Evolutionary conservation across 2,329 filamentous ascomycete genomes (phyloP).

Genomic region (Epichloe sylvatica): DNA sequence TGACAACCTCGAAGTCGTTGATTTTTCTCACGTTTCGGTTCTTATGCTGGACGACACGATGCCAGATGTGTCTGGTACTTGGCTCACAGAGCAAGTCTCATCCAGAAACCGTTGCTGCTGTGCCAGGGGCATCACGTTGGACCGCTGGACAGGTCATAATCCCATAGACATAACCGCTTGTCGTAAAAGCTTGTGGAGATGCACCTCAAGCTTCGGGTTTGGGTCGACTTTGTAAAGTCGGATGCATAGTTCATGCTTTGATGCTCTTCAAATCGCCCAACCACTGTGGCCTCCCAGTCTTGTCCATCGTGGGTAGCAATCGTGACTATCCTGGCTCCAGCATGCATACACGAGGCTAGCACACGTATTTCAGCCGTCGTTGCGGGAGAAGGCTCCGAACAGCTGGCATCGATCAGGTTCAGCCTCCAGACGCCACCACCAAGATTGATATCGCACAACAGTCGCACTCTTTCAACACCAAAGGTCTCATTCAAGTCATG

Average conservation of each 20-base stretch:
- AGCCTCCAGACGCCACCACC: conserved; percentile 81
- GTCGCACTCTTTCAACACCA: conserved; percentile 27
- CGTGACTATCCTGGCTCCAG: conserved; percentile 55
- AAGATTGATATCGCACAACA: conserved; percentile 52
- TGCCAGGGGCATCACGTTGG: neutral
- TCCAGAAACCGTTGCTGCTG: neutral
- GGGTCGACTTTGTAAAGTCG: conserved; percentile 41
- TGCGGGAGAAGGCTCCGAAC: conserved; percentile 7
- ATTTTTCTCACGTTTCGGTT: no score
- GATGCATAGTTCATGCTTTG: conserved; percentile 92
- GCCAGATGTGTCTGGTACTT: neutral
- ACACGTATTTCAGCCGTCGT: conserved; percentile 30
- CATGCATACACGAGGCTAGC: conserved; percentile 91
- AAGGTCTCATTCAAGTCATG: conserved; percentile 27
- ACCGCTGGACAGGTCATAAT: conserved; percentile 11
- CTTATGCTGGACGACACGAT: neutral
- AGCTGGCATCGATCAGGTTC: conserved; percentile 38
- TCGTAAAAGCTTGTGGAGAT: conserved; percentile 71
- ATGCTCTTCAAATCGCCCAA: conserved; percentile 69
- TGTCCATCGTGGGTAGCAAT: conserved; percentile 23
- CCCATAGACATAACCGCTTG: conserved; percentile 55
- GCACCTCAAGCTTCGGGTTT: conserved; percentile 25
- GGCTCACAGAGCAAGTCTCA: neutral
- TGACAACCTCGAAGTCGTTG: no score
- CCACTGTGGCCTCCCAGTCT: conserved; percentile 47